phyloP scores from a whole-genome alignment of 176 grass and related monocot genomes.

The Triticum monococcum region DNA sequence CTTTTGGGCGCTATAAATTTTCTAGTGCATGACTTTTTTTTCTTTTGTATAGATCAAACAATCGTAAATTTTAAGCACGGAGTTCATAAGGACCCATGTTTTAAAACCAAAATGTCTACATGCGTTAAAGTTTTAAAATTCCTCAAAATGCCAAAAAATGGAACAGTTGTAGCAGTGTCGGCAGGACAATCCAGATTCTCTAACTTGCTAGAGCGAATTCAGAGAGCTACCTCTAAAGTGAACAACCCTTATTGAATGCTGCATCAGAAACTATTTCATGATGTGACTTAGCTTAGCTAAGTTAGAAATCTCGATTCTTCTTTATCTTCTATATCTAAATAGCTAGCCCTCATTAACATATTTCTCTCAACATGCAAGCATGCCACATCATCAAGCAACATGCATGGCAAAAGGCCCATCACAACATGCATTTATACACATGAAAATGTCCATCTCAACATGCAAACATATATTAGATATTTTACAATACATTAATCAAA shows the following conservation, averaged over 20 bases:
- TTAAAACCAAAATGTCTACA: not conserved
- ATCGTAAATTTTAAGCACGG: not conserved
- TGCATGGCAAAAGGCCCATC: too few relatives aligned
- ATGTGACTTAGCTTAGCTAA: not conserved
- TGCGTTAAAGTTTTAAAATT: not conserved
- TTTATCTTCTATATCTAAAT: too few relatives aligned
- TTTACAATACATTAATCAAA: too few relatives aligned
- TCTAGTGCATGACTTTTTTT: not conserved
- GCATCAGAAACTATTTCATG: not conserved
- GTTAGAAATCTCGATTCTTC: not conserved
- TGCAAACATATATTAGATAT: too few relatives aligned
- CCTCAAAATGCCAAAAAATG: not conserved
- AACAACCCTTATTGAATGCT: too few relatives aligned
- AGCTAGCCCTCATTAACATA: too few relatives aligned
- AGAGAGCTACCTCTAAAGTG: not conserved
- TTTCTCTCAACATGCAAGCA: too few relatives aligned
- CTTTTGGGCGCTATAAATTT: not conserved
- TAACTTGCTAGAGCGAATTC: not conserved
- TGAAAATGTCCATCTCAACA: too few relatives aligned
- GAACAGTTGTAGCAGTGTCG: not conserved
- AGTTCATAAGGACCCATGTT: not conserved
- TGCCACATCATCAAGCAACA: too few relatives aligned
- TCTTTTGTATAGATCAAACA: not conserved
- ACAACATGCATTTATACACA: too few relatives aligned
- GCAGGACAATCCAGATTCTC: not conserved